Evolutionary conservation across 2,329 filamentous ascomycete genomes (phyloP).

Genomic region (Cladosporium austrohemisphaericum): DNA sequence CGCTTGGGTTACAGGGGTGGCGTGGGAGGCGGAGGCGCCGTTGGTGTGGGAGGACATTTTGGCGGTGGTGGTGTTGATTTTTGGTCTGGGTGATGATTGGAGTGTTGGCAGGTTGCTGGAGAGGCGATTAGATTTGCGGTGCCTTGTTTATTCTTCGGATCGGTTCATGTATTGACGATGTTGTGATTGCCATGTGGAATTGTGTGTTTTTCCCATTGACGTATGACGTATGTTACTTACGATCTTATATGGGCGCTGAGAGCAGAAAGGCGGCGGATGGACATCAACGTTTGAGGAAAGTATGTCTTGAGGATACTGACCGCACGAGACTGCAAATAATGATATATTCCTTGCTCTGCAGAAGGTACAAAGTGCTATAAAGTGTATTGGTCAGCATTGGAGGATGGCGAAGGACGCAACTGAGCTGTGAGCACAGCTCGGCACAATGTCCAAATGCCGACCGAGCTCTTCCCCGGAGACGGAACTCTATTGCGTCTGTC

Average conservation of each 20-base stretch:
- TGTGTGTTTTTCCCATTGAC: too few species aligned
- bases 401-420: too few species aligned
- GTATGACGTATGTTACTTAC: conserved; percentile 13
- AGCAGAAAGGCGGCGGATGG: conserved; percentile 5
- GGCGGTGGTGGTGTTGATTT: background rate
- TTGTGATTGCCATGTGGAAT: background rate
- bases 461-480: too few species aligned
- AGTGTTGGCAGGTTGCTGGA: background rate
- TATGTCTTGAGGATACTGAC: background rate
- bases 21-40: conserved; percentile 10
- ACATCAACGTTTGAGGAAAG: background rate
- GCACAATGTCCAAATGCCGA: too few species aligned
- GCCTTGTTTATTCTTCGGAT: background rate
- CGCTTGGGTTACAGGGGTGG: background rate
- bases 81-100: background rate
- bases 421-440: too few species aligned
- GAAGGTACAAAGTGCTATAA: background rate
- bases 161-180: background rate
- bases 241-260: conserved; percentile 3
- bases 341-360: background rate
- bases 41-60: conserved; percentile 14
- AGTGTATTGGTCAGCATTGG: conserved; percentile 8
- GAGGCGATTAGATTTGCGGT: background rate
- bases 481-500: too few species aligned
- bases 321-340: too few species aligned